Percentiles rank a stretch among this genome's conserved stretches.
Conservation (phyloP, 805 yeast species). For the Vanderwaltozyma yarrowii region DNA sequence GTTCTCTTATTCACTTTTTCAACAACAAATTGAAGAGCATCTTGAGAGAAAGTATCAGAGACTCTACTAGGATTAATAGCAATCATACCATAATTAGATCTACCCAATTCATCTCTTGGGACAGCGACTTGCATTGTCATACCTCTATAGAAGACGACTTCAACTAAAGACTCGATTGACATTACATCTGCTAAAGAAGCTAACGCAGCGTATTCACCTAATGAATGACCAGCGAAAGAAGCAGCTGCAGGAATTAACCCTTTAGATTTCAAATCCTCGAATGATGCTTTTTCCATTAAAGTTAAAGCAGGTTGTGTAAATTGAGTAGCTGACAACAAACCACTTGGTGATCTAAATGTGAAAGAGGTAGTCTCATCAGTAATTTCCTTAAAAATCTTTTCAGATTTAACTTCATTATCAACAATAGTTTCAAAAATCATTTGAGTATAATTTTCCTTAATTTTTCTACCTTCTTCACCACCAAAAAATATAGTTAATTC, state of each 20-base stretch:
- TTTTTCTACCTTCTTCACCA: constrained; percentile 93
- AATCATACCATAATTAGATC: constrained; percentile 98
- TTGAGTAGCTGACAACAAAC: constrained; percentile 94
- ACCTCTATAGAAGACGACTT: constrained; percentile 98
- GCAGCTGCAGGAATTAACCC: constrained; percentile 91
- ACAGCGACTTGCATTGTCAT: constrained; percentile 99
- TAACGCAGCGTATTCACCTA: constrained; percentile 97
- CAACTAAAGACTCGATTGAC: constrained; percentile 96
- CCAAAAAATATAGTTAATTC: constrained; percentile 95
- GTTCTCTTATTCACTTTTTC: constrained; percentile 78
- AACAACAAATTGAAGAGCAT: constrained; percentile 90
- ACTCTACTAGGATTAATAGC: constrained; percentile 97
- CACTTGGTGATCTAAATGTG: constrained; percentile 88
- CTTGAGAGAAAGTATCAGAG: constrained; percentile 77
- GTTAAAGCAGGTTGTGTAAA: constrained; percentile 99
- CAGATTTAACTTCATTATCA: constrained; percentile 75
- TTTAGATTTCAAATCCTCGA: constrained; percentile 93
- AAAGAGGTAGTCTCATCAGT: constrained; percentile 68
- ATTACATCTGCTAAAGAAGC: constrained; percentile 96
- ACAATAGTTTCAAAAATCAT: constrained; percentile 97
- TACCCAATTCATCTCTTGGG: constrained; percentile 89
- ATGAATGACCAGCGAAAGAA: constrained; percentile 97
- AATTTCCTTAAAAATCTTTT: constrained; percentile 91
- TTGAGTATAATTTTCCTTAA: constrained; percentile 86
- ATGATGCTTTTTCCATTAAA: constrained; percentile 97